Percentiles rank a stretch among this genome's conserved stretches.
Conservation (phyloP, 2,329 filamentous ascomycete genomes). For the Aspergillus sp. region DNA sequence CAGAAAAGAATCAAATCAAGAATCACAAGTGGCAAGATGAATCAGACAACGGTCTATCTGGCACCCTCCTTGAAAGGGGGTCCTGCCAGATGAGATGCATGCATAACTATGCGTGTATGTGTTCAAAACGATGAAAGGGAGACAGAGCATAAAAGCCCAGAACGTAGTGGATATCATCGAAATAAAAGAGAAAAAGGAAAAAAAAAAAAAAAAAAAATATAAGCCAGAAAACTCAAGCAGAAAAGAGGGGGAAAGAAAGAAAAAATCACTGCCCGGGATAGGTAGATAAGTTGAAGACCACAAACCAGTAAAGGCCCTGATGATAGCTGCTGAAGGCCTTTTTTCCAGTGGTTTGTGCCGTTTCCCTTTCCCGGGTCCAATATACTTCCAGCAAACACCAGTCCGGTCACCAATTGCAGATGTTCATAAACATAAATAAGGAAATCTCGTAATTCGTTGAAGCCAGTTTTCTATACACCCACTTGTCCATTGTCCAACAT, state of each 20-base stretch:
- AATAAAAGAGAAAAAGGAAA: slow-evolving; percentile 3
- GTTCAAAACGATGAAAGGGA: slow-evolving; percentile 3
- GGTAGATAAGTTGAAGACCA: too few relatives aligned
- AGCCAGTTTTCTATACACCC: background rate
- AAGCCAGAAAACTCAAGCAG: background rate
- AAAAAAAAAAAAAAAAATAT: slow-evolving; percentile 2
- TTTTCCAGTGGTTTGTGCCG: background rate
- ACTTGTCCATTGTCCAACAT: background rate
- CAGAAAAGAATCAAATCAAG: background rate
- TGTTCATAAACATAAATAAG: slow-evolving; percentile 12
- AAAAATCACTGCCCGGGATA: background rate
- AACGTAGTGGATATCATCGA: slow-evolving; percentile 27
- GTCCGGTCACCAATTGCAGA: slow-evolving; percentile 9
- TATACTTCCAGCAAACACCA: slow-evolving; percentile 11
- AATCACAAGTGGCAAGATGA: background rate
- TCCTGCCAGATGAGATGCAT: background rate
- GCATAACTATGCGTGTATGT: background rate
- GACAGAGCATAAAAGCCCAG: slow-evolving; percentile 13
- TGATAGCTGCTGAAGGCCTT: background rate
- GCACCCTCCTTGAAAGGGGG: background rate
- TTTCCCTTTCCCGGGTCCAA: background rate
- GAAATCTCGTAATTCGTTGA: slow-evolving; percentile 19
- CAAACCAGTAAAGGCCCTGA: background rate
- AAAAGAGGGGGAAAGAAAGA: slow-evolving; percentile 13
- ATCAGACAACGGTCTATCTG: background rate